These are phyloP conservation scores for Teunomyces cretensis DNA, from an alignment of 805 yeast species.

Conservation along the genomic window DNA sequence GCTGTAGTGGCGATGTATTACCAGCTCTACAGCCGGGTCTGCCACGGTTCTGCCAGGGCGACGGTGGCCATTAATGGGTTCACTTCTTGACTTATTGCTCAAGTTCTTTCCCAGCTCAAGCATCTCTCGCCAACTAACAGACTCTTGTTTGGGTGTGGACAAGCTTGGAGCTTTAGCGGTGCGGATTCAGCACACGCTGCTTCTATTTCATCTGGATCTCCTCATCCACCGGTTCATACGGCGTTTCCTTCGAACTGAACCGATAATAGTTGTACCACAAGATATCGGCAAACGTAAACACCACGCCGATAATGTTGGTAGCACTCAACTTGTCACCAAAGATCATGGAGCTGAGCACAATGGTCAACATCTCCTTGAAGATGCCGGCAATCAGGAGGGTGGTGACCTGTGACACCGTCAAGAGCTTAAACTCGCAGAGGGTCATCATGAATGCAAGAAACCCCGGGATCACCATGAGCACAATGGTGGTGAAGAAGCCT, in stretches of 20 bases:
- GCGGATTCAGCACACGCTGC: no score
- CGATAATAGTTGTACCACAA: slow-evolving; percentile 78
- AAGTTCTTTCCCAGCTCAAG: no score
- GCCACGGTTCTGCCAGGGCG: no score
- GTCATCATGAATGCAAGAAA: slow-evolving; percentile 87
- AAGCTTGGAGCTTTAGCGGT: no score
- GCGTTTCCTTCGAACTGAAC: slow-evolving; percentile 21
- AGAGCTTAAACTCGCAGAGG: slow-evolving; percentile 76
- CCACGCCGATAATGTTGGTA: slow-evolving; percentile 71
- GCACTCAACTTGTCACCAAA: slow-evolving; percentile 72
- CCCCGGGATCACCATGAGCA: slow-evolving; percentile 76
- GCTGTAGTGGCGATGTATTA: no score
- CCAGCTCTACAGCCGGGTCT: no score
- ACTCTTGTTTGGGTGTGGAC: no score
- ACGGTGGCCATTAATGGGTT: no score
- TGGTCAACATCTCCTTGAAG: slow-evolving; percentile 87
- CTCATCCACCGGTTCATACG: slow-evolving; percentile 4
- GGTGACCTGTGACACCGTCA: slow-evolving; percentile 78
- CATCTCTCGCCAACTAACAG: no score
- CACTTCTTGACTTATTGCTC: no score
- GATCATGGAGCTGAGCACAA: slow-evolving; percentile 62
- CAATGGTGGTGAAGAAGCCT: slow-evolving; percentile 55
- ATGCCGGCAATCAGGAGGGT: slow-evolving; percentile 91
- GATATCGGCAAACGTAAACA: slow-evolving; percentile 74
- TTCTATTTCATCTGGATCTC: slow-evolving; percentile 3